Evolutionary conservation across 495 filamentous ascomycete genomes (phyloP).

Genomic region (Penicillium cosmopolitanum): DNA sequence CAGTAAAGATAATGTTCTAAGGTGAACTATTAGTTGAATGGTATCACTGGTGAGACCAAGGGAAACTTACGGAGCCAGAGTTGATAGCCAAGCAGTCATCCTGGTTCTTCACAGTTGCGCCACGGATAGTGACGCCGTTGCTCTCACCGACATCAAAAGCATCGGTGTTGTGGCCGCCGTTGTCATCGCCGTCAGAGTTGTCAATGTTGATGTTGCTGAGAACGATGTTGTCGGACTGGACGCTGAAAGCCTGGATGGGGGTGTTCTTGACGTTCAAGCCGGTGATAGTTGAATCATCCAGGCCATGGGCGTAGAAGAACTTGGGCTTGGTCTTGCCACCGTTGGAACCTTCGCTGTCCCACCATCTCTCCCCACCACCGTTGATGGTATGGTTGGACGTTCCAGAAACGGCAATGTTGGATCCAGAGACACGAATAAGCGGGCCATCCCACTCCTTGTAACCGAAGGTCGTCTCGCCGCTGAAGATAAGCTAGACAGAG

Average conservation of each 20-base stretch:
- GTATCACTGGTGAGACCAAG: constrained; percentile 2
- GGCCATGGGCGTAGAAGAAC: constrained; percentile 57
- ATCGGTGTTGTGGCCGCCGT: constrained; percentile 66
- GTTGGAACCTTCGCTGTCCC: constrained; percentile 57
- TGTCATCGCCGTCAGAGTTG: constrained; percentile 58
- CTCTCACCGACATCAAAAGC: constrained; percentile 64
- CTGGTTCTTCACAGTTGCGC: constrained; percentile 62
- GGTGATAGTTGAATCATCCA: constrained; percentile 47
- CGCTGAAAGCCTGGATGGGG: constrained; percentile 65
- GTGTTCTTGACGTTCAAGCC: constrained; percentile 57
- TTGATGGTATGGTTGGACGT: constrained; percentile 45
- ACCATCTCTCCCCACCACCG: constrained; percentile 49
- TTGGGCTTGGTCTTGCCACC: constrained; percentile 62
- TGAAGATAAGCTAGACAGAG: constrained; percentile 61
- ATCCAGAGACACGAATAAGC: constrained; percentile 52
- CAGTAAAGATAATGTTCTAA: constrained; percentile 57
- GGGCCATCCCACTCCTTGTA: constrained; percentile 59
- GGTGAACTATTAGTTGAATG: background rate
- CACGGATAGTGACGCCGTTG: constrained; percentile 54
- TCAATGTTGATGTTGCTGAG: constrained; percentile 61
- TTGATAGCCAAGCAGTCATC: constrained; percentile 71
- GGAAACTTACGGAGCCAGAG: constrained; percentile 32
- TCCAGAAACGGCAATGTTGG: constrained; percentile 47
- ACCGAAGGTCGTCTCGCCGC: constrained; percentile 55
- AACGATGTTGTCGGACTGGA: constrained; percentile 55